Conservation (phyloP, 2,329 filamentous ascomycete genomes). For the Colletotrichum destructivum region DNA sequence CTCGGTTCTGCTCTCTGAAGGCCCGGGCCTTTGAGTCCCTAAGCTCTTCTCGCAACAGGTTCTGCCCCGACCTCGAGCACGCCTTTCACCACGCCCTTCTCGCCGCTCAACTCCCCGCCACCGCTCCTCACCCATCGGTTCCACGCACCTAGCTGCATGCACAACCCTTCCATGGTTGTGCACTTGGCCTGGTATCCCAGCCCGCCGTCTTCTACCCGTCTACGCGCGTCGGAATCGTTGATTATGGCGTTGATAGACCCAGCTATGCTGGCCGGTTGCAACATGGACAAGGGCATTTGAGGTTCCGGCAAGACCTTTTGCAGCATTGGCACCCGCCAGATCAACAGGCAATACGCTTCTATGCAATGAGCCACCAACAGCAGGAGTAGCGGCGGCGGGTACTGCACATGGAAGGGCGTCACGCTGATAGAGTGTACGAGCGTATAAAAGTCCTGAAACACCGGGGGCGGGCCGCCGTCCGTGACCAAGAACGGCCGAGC, state of each 20-base stretch:
- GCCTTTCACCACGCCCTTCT: slow-evolving; percentile 33
- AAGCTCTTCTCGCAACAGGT: slow-evolving; percentile 37
- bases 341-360: slow-evolving; percentile 53
- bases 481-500: slow-evolving; percentile 67
- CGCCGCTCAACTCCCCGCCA: slow-evolving; percentile 21
- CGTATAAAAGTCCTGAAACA: slow-evolving; percentile 58
- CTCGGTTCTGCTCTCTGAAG: neutral
- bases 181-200: slow-evolving; percentile 57
- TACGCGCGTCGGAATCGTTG: slow-evolving; percentile 56
- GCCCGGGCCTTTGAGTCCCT: neutral
- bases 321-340: slow-evolving; percentile 47
- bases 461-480: slow-evolving; percentile 62
- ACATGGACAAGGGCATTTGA: slow-evolving; percentile 51
- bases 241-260: slow-evolving; percentile 55
- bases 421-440: slow-evolving; percentile 50
- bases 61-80: slow-evolving; percentile 36
- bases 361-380: slow-evolving; percentile 56
- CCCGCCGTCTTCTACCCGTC: slow-evolving; percentile 56
- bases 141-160: slow-evolving; percentile 57
- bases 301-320: slow-evolving; percentile 51
- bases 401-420: slow-evolving; percentile 51
- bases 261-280: slow-evolving; percentile 59
- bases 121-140: slow-evolving; percentile 49
- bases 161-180: slow-evolving; percentile 59
- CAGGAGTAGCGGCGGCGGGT: slow-evolving; percentile 54